These are phyloP conservation scores for Capsicum chinense DNA, from an alignment of 257 asterid genomes.

Conservation along the genomic window DNA sequence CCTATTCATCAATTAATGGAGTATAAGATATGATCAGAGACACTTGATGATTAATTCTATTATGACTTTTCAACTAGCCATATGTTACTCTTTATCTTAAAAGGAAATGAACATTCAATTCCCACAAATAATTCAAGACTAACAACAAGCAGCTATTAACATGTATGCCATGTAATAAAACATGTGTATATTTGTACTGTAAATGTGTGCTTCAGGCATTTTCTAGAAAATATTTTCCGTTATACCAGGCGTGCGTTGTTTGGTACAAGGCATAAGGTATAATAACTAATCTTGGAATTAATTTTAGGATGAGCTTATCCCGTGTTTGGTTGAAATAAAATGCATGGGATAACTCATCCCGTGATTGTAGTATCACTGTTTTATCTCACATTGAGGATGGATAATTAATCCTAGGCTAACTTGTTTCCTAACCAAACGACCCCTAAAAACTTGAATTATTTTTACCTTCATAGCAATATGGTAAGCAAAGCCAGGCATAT, in stretches of 20 bases:
- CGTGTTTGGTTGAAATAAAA: too few species aligned
- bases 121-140: background rate
- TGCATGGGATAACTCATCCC: too few species aligned
- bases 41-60: background rate
- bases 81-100: background rate
- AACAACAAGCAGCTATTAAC: background rate
- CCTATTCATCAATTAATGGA: constrained; percentile 47
- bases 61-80: background rate
- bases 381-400: too few species aligned
- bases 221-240: background rate
- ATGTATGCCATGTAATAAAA: background rate
- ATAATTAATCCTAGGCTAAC: too few species aligned
- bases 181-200: background rate
- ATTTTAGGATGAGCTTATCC: too few species aligned
- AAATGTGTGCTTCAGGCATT: background rate
- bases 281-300: too few species aligned
- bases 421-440: too few species aligned
- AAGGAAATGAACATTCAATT: background rate
- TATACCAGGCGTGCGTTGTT: background rate
- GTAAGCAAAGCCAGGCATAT: constrained; percentile 83
- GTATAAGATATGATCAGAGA: background rate
- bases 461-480: constrained; percentile 91
- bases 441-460: background rate
- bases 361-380: too few species aligned
- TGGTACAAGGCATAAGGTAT: too few species aligned